phyloP scores from a whole-genome alignment of 148 eudicot genomes.

The Dianthus caryophyllus region DNA sequence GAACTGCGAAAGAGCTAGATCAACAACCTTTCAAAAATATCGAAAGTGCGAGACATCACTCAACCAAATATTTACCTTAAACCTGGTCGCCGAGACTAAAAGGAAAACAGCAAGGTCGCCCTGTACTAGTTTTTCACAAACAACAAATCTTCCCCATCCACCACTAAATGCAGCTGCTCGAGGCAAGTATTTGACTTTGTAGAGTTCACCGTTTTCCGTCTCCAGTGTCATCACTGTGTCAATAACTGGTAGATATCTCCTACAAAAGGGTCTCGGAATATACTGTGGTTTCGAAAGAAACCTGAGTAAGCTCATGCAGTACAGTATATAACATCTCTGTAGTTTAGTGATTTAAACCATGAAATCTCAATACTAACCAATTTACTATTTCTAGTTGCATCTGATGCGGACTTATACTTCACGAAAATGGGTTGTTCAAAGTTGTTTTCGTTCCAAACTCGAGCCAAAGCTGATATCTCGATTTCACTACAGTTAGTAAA shows the following conservation, averaged over 20 bases:
- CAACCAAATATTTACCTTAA: conserved; percentile 56
- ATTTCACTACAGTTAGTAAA: neutral
- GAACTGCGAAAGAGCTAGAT: too few relatives aligned
- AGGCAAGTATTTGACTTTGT: conserved; percentile 37
- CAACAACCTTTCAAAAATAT: too few relatives aligned
- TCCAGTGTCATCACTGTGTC: conserved; percentile 41
- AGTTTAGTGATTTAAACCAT: neutral
- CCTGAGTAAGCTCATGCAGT: too few relatives aligned
- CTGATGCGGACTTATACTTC: conserved; percentile 36
- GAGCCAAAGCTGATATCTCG: conserved; percentile 26
- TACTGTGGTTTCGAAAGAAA: conserved; percentile 29
- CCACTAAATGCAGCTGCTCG: conserved; percentile 44
- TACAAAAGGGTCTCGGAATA: conserved; percentile 42
- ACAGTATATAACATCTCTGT: neutral
- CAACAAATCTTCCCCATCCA: conserved; percentile 60
- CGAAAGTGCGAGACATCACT: too few relatives aligned
- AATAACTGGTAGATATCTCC: conserved; percentile 34
- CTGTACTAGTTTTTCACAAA: conserved; percentile 37
- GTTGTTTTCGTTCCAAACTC: conserved; percentile 38
- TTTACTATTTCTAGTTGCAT: conserved; percentile 43
- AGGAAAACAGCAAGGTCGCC: conserved; percentile 61
- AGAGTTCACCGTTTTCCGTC: conserved; percentile 46
- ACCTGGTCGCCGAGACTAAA: conserved; percentile 35
- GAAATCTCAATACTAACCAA: conserved; percentile 35
- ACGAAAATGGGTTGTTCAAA: conserved; percentile 39